These are phyloP conservation scores for Nitzschia inconspicua DNA, from an alignment of 108 stramenopile species.

Conservation along the genomic window DNA sequence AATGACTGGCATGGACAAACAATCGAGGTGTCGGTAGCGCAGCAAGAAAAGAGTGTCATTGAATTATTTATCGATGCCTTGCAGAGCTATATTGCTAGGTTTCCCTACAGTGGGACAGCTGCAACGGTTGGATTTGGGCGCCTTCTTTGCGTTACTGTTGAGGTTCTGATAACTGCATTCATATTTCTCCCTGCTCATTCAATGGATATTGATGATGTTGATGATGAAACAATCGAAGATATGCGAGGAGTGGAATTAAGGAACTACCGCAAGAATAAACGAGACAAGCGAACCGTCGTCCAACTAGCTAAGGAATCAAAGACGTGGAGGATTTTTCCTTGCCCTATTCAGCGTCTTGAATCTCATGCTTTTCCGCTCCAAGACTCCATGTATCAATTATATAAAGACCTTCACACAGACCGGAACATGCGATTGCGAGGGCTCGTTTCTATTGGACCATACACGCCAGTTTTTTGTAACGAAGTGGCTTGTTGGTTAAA, in stretches of 20 bases:
- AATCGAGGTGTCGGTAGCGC: conserved; percentile 4
- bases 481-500: conserved; percentile 85
- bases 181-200: conserved; percentile 67
- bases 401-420: conserved; percentile 27
- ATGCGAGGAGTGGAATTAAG: conserved; percentile 19
- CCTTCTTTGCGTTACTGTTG: conserved; percentile 64
- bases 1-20: not conserved
- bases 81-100: no score
- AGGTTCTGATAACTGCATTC: conserved; percentile 62
- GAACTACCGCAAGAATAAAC: conserved; percentile 32
- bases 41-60: conserved; percentile 5
- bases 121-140: conserved; percentile 66
- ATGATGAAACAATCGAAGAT: conserved; percentile 30
- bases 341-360: conserved; percentile 41
- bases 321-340: conserved; percentile 64
- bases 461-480: conserved; percentile 83
- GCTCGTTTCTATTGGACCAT: conserved; percentile 33
- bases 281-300: conserved; percentile 70
- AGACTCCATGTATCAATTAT: conserved; percentile 26
- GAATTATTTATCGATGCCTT: no score
- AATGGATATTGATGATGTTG: conserved; percentile 24
- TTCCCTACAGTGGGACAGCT: conserved; percentile 65
- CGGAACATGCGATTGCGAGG: conserved; percentile 40
- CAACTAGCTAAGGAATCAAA: conserved; percentile 20
- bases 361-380: conserved; percentile 3